Conservation (phyloP, 176 grass and related monocot species). For the Triticum dicoccoides region DNA sequence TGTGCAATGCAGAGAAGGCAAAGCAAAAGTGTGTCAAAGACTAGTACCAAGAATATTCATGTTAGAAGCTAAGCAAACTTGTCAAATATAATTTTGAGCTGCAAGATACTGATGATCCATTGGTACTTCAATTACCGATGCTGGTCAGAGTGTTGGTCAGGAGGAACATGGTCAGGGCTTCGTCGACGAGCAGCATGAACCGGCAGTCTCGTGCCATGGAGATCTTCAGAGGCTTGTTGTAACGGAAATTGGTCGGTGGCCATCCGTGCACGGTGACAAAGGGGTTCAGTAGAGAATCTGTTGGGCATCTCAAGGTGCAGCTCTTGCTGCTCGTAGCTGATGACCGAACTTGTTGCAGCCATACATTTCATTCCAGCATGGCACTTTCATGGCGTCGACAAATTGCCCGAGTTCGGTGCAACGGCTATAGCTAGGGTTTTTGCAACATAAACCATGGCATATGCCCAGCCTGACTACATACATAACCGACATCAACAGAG, state of each 20-base stretch:
- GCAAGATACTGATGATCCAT: too few relatives aligned
- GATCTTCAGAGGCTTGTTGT: background rate
- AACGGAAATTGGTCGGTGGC: background rate
- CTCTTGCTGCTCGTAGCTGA: conserved; percentile 13
- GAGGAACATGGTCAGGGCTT: too few relatives aligned
- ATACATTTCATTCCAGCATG: too few relatives aligned
- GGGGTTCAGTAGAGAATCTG: conserved; percentile 16
- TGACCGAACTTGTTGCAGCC: background rate
- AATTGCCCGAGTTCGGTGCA: background rate
- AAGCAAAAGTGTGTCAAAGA: too few relatives aligned
- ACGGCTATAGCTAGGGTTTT: background rate
- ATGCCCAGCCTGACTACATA: too few relatives aligned
- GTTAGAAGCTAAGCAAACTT: too few relatives aligned
- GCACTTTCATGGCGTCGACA: too few relatives aligned
- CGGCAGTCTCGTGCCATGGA: background rate
- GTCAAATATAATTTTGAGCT: too few relatives aligned
- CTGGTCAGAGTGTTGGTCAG: too few relatives aligned
- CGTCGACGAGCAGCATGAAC: background rate
- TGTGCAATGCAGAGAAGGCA: too few relatives aligned
- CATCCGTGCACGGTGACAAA: conserved; percentile 5
- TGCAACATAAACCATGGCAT: background rate
- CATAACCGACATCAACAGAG: background rate
- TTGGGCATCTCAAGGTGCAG: conserved; percentile 13
- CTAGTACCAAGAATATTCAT: too few relatives aligned
- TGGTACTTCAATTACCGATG: too few relatives aligned